Percentiles rank a stretch among this genome's conserved stretches.
Conservation (phyloP, 176 grass and related monocot species). For the Coix lacrymajobi region DNA sequence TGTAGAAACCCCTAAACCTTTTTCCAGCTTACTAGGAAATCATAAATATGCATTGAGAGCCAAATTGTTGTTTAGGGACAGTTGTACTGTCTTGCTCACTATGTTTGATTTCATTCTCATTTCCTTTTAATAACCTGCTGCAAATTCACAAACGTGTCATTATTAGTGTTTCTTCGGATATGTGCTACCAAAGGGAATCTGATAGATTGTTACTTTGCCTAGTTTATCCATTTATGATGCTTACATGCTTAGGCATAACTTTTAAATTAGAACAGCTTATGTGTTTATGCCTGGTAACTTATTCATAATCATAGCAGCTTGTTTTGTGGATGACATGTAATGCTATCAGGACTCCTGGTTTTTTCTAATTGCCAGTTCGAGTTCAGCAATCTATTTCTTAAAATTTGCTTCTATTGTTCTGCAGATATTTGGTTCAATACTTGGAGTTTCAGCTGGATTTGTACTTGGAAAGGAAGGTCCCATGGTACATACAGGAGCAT, state of each 20-base stretch:
- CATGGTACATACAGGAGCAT: slow-evolving; percentile 97
- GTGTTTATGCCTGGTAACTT: not conserved
- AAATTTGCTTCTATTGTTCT: not conserved
- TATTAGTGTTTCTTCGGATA: slow-evolving; percentile 1
- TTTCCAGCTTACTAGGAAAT: not conserved
- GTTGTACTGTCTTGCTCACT: not conserved
- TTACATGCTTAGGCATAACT: not conserved
- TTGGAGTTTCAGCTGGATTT: slow-evolving; percentile 96
- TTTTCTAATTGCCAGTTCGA: not conserved
- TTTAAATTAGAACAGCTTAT: not conserved
- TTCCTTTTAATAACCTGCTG: not conserved
- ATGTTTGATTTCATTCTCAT: not conserved
- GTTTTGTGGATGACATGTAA: not conserved
- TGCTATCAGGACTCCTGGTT: not conserved
- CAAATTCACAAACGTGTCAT: not conserved
- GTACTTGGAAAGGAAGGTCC: slow-evolving; percentile 94
- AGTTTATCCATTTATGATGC: not conserved
- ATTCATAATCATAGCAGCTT: not conserved
- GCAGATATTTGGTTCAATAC: slow-evolving; percentile 90
- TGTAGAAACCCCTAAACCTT: not conserved
- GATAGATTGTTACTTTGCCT: not conserved
- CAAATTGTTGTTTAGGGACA: not conserved
- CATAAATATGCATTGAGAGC: not conserved
- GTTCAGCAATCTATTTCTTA: slow-evolving; percentile 2
- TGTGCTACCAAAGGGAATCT: not conserved